Evolutionary conservation across 1,139 yeast species (phyloP), one percentile per base, ranked within the genome.

Genomic region (Candida sanyaensis): DNA sequence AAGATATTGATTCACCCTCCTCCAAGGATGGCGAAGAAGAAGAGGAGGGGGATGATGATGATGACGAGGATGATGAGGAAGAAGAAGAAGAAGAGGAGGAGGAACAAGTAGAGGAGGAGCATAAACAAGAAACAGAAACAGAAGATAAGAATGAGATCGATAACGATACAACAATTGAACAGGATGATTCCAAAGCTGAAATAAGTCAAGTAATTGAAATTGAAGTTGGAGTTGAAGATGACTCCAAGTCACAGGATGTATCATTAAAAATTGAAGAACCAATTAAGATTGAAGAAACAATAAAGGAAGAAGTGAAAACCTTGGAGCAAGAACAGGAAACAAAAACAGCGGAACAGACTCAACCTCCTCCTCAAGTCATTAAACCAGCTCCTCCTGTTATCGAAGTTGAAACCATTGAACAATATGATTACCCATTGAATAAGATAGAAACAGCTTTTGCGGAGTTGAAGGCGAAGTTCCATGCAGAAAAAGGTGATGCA

Each of bases 371-470:
- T n/a, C 29, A 23, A 23, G 30, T n/a, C 6, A 36, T n/a, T 36
- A 30, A 36, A 36, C 17, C 39, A 5, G n/a, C 39, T 9, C 21
- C 24, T 7, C 29, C 24, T 11, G 24, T 21, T 8, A 5, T 10
- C 11, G 39, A 36, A 24, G 17, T 36, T 24, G 44, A 37, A 26
- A 33, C 41, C 40, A 21, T 37, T 21, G 39, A 43, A 10, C 42
- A 40, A 32, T 68, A 73, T 46, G 51, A 69, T 2, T 84, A 76
- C 54, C 96, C 96, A 0, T 65, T 84, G 63, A 69, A 70, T 36
- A 66, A 69, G 49, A 55, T 81, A 6, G 89, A 86, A 45, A 67
- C 78, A 11, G 72, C 72, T 47, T 71, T 77, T 26, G 75, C 81
- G 68, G 78, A 78, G n/a, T 61, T 87, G 39, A 72, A 79, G 54